Conservation (phyloP, 768 basidiomycete genomes). For the Mycena crocata region DNA sequence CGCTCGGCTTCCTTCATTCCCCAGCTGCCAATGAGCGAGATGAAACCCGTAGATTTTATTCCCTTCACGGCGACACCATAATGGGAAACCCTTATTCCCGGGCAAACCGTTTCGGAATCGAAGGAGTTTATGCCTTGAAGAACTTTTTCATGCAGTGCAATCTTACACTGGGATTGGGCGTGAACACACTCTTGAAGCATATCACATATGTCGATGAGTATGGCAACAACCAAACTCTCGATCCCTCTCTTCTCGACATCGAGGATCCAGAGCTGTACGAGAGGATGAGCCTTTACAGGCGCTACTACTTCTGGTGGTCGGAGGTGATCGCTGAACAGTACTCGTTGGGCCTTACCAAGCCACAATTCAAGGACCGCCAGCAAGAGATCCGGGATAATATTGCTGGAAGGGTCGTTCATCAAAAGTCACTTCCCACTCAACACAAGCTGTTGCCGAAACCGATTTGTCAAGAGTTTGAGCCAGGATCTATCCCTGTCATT, state of each 20-base stretch:
- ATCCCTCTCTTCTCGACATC: background rate
- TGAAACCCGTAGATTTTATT: background rate
- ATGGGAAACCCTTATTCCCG: background rate
- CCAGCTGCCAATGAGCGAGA: background rate
- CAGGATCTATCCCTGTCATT: background rate
- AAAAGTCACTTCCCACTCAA: background rate
- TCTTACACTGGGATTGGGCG: background rate
- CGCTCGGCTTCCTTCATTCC: conserved; percentile 1
- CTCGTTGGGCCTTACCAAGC: conserved; percentile 9
- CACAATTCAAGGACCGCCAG: background rate
- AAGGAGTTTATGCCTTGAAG: background rate
- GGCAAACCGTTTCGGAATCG: background rate
- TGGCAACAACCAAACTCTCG: background rate
- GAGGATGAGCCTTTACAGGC: background rate
- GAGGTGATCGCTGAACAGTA: background rate
- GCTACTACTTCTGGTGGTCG: background rate
- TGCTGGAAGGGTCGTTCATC: background rate
- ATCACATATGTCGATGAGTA: conserved; percentile 4
- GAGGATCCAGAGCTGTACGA: conserved; percentile 3
- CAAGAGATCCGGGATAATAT: background rate
- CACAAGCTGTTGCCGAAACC: background rate
- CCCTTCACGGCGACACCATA: background rate
- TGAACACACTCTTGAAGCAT: background rate
- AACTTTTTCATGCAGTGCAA: background rate
- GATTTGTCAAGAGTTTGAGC: background rate